Conservation (phyloP, 225 moss, liverwort and hornwort species). For the Polytrichum commune region DNA sequence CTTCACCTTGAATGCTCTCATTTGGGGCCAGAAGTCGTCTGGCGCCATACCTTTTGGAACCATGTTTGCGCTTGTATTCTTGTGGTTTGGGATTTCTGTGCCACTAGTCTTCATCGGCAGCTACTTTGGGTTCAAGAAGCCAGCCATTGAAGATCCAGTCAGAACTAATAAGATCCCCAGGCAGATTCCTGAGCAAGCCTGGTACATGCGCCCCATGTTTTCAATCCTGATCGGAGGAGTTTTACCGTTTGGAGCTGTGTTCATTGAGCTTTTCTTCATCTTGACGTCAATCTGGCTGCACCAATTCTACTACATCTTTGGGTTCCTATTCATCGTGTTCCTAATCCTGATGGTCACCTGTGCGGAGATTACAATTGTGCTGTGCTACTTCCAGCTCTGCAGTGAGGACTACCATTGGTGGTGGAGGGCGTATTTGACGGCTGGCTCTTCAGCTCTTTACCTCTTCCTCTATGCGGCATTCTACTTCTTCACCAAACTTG, state of each 20-base stretch:
- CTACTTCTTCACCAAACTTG: slow-evolving; percentile 64
- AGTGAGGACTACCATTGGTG: slow-evolving; percentile 75
- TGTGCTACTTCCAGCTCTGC: slow-evolving; percentile 92
- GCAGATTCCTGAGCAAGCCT: slow-evolving; percentile 70
- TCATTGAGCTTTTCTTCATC: slow-evolving; percentile 70
- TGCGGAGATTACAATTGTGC: slow-evolving; percentile 92
- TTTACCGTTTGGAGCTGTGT: slow-evolving; percentile 65
- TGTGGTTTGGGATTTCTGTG: slow-evolving; percentile 69
- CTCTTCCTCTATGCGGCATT: slow-evolving; percentile 63
- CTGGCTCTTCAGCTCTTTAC: slow-evolving; percentile 61
- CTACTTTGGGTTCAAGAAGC: slow-evolving; percentile 67
- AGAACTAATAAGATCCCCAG: slow-evolving; percentile 96
- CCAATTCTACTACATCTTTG: slow-evolving; percentile 69
- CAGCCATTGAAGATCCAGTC: slow-evolving; percentile 66
- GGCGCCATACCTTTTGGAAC: slow-evolving; percentile 69
- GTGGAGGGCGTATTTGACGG: slow-evolving; percentile 66
- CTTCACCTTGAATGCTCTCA: slow-evolving; percentile 53
- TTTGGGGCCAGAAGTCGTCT: slow-evolving; percentile 67
- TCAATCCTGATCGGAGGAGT: slow-evolving; percentile 65
- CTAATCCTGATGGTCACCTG: slow-evolving; percentile 87
- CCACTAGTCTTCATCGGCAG: slow-evolving; percentile 62
- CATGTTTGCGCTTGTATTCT: slow-evolving; percentile 61
- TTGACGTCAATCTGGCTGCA: slow-evolving; percentile 70
- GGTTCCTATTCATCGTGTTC: slow-evolving; percentile 71
- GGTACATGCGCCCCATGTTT: slow-evolving; percentile 71